phyloP scores from a whole-genome alignment of 2,329 filamentous ascomycete genomes.

The Paecilomyces formosus region DNA sequence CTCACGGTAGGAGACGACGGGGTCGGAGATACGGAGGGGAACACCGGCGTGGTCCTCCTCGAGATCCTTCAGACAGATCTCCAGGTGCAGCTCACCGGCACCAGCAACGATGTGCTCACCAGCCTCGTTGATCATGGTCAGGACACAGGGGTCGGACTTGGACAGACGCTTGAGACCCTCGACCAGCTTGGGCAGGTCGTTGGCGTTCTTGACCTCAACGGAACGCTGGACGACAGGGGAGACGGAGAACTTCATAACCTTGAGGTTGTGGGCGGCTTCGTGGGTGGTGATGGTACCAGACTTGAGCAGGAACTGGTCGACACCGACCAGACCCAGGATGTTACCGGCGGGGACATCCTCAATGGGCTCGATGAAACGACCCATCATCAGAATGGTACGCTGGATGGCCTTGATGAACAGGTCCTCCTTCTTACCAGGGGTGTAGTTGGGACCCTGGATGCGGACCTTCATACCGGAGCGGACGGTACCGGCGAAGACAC shows the following conservation, averaged over 20 bases:
- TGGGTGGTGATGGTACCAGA: constrained; percentile 97
- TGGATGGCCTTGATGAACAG: constrained; percentile 99
- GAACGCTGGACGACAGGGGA: constrained; percentile 97
- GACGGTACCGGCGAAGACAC: constrained; percentile 99
- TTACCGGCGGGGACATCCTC: constrained; percentile 99
- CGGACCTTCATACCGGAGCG: constrained; percentile 97
- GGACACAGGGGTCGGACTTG: constrained; percentile 98
- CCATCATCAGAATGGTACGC: constrained; percentile 99
- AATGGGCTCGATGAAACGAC: constrained; percentile 96
- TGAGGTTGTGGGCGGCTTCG: constrained; percentile 98
- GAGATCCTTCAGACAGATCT: constrained; percentile 99
- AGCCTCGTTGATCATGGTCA: constrained; percentile 80
- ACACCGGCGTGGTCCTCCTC: constrained; percentile 99
- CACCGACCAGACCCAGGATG: constrained; percentile 98
- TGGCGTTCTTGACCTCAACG: constrained; percentile 99
- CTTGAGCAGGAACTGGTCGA: constrained; percentile 99
- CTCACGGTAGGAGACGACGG: constrained; percentile 98
- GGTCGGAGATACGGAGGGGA: constrained; percentile 94
- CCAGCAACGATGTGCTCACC: constrained; percentile 99
- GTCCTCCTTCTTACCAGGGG: constrained; percentile 96
- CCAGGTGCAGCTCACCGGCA: constrained; percentile 98
- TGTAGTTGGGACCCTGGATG: constrained; percentile 99
- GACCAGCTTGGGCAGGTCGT: constrained; percentile 98
- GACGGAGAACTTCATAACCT: constrained; percentile 99
- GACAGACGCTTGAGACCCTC: constrained; percentile 99